A percentile compares a stretch with the other conserved stretches of the same genome.
These are phyloP conservation scores for Oxytropis ochrocephala DNA, from an alignment of 306 rosid genomes.

Conservation along the genomic window DNA sequence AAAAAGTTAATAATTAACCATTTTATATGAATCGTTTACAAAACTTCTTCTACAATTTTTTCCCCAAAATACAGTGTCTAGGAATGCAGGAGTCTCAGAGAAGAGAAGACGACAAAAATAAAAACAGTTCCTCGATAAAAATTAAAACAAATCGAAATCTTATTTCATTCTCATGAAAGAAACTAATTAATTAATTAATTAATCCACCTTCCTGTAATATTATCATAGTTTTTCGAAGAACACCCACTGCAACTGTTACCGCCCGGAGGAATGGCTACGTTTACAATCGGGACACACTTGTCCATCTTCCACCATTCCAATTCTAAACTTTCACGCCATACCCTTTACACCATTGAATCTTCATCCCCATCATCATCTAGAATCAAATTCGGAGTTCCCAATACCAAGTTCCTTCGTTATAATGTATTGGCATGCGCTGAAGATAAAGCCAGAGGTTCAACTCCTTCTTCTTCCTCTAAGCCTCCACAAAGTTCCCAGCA, in stretches of 20 bases:
- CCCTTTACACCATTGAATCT: conserved; percentile 25
- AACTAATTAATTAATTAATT: neutral
- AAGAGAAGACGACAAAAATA: neutral
- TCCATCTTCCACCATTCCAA: conserved; percentile 31
- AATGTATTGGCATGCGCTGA: conserved; percentile 62
- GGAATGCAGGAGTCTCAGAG: neutral
- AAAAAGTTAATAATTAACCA: no score
- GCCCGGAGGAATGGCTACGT: conserved; percentile 44
- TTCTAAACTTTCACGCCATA: neutral
- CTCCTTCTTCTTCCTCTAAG: conserved; percentile 40
- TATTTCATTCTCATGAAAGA: neutral
- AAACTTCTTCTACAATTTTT: no score
- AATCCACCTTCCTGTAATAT: neutral
- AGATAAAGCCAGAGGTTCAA: conserved; percentile 47
- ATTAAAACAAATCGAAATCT: neutral
- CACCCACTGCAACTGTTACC: neutral
- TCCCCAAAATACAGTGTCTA: no score
- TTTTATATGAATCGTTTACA: no score
- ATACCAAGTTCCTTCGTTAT: conserved; percentile 38
- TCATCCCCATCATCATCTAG: conserved; percentile 21
- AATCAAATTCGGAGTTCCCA: conserved; percentile 20
- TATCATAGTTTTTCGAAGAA: neutral
- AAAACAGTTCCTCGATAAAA: neutral
- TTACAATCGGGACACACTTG: conserved; percentile 47
- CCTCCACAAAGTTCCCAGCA: conserved; percentile 41